These are phyloP conservation scores for Penicillium rolfsii DNA, from an alignment of 2,329 filamentous ascomycete genomes.

Conservation along the genomic window DNA sequence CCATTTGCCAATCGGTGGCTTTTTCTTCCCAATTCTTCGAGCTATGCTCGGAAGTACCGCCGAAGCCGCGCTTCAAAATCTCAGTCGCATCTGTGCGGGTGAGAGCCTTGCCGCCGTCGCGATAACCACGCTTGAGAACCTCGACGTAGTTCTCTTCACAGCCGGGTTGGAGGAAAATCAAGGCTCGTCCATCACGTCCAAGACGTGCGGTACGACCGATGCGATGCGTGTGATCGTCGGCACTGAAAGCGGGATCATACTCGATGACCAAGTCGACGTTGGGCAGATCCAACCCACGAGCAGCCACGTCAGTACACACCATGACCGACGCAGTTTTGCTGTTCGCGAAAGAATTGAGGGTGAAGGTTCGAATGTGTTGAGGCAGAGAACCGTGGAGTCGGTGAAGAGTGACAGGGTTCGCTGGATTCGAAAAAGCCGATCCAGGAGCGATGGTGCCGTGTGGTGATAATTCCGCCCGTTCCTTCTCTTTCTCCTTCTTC, in stretches of 20 bases:
- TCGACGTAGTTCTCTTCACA: conserved; percentile 89
- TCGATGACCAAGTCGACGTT: conserved; percentile 94
- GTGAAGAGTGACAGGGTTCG: conserved; percentile 78
- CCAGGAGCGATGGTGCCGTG: conserved; percentile 59
- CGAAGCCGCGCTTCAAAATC: conserved; percentile 68
- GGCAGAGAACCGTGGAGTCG: conserved; percentile 90
- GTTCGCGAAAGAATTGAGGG: conserved; percentile 76
- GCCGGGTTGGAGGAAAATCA: conserved; percentile 88
- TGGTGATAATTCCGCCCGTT: conserved; percentile 32
- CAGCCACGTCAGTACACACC: conserved; percentile 92
- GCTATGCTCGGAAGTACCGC: conserved; percentile 42
- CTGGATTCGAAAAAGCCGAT: conserved; percentile 71
- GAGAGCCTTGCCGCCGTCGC: conserved; percentile 65
- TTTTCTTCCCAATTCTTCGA: conserved; percentile 65
- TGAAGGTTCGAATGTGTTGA: conserved; percentile 84
- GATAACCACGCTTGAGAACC: conserved; percentile 72
- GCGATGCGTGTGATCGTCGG: conserved; percentile 90
- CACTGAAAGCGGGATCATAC: conserved; percentile 92
- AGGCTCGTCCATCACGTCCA: conserved; percentile 81
- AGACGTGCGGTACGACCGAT: conserved; percentile 94
- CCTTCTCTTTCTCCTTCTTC: conserved; percentile 30
- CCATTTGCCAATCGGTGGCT: conserved; percentile 69
- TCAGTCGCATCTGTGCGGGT: conserved; percentile 66
- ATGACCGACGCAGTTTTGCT: conserved; percentile 77
- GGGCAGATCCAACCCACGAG: conserved; percentile 91